Base-by-base conservation (phyloP, 2,329 filamentous ascomycete species). In the Monilinia fructigena region DNA sequence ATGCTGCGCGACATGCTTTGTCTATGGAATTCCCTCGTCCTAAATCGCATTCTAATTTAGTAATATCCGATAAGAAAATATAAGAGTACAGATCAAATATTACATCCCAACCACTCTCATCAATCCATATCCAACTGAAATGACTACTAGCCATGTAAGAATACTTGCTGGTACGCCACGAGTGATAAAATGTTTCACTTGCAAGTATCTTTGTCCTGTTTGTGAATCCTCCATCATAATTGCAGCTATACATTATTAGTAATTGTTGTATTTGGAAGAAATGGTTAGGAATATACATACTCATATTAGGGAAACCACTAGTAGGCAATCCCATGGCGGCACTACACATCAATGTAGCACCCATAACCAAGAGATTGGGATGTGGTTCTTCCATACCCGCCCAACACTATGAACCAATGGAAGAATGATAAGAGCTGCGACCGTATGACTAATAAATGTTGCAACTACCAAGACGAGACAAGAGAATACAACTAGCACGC, bases 301-400 rank as follows among this genome's bases (percentile, higher is more conserved):
- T 99, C 95, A 99, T 99, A 73, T 99, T 99, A 1, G 95, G 95
- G 80, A 99, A 99, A 11, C 95, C 96, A 76, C 89, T 94, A 0
- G 95, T 99, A 3, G 95, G 95, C 78, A 99, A 79, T 16, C 89
- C 95, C 95, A 99, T 99, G 2, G 92, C 95, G n/a, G 93, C 93
- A 71, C 90, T 94, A 76, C 95, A 97, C 93, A 99, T 99, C 70
- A 99, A 80, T 14, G 96, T 94, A 65, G 91, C 89, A 0, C 89
- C 91, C 94, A 99, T 98, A 69, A 99, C 95, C 67, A 99, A 81
- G 68, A 99, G 80, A 78, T 98, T 98, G 11, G 95, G 94, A 76
- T 96, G 93, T 38, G 94, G 93, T 76, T 96, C 84, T 3, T 89
- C 86, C 93, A 99, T 97, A 60, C 82, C 84, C 68, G 86, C 83